Conservation (phyloP, 2,329 filamentous ascomycete species). For the Nigrospora sphaerica region DNA sequence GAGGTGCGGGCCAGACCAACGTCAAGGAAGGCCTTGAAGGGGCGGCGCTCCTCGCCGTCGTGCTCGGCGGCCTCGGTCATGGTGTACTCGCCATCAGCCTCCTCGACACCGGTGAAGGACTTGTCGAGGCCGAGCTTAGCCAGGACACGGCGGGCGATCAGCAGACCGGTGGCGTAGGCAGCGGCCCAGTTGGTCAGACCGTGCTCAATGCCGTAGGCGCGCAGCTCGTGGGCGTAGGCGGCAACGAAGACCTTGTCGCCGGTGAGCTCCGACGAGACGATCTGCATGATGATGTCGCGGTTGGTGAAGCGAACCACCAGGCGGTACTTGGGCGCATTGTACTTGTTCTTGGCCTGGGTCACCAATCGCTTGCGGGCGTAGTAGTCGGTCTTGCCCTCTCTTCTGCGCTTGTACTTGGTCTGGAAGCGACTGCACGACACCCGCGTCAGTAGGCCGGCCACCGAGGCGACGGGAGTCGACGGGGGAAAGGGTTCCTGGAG, state of each 20-base stretch:
- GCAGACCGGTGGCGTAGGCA: constrained; percentile 92
- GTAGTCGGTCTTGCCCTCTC: constrained; percentile 98
- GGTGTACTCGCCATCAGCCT: constrained; percentile 91
- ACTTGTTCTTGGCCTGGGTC: constrained; percentile 99
- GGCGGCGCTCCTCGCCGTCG: constrained; percentile 87
- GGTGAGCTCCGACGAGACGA: constrained; percentile 90
- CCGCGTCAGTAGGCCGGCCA: constrained; percentile 14
- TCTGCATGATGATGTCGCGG: constrained; percentile 98
- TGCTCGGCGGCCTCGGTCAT: constrained; percentile 92
- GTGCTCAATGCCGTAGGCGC: constrained; percentile 94
- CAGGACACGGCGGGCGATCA: constrained; percentile 92
- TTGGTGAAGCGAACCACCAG: constrained; percentile 99
- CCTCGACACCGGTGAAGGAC: constrained; percentile 91
- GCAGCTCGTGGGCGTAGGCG: constrained; percentile 96
- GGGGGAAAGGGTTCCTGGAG: not conserved
- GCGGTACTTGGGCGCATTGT: constrained; percentile 99
- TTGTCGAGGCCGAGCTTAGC: constrained; percentile 95
- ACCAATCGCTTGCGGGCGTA: constrained; percentile 99
- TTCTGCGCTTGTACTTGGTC: constrained; percentile 99
- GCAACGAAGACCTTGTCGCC: constrained; percentile 95
- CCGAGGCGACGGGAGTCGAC: not conserved
- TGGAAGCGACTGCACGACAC: constrained; percentile 73
- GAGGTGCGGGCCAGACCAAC: constrained; percentile 96
- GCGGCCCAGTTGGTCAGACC: constrained; percentile 99
- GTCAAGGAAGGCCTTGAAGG: constrained; percentile 99